Evolutionary conservation across 2,329 filamentous ascomycete genomes (phyloP), one percentile per base, ranked within the genome.

Genomic region (Hypoxylon sp.): DNA sequence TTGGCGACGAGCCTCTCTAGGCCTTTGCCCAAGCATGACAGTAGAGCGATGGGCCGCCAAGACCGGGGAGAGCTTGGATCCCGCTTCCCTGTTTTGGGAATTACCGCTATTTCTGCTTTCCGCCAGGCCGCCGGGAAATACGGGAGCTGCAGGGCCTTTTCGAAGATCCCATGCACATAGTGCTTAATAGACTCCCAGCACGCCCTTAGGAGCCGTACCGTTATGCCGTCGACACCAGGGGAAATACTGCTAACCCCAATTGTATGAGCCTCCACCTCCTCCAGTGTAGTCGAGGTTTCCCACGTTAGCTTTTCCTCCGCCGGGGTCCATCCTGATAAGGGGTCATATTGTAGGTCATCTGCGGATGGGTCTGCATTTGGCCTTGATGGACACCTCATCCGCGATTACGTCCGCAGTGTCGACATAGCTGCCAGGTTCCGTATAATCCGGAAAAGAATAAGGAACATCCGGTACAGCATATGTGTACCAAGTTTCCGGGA

Each of bases 81-180:
- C 80, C 60, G 72, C 81, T 41, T 70, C 80, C 65, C 80, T 81
- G 70, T 76, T 79, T 65, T 79, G 72, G 32, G 80, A 71, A 50
- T 76, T 72, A 80, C 56, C 77, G 76, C 58, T 61, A 62, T 19
- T 72, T 80, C 58, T 72, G 74, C 20, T 68, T 76, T 10, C 73
- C 79, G 46, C 76, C 79, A 68, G 75, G 77, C 30, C 17, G 28
- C 24, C 37, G 54, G 28, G 20, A 41, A 20, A 20, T 44, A 8
- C 6, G 20, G 20, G 30, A n/a, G 20, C 13, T n/a, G 20, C 11
- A 50, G 17, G 28, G 26, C 32, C 20, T 19, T 20, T 17, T 22
- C 26, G 43, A 43, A 30, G 11, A 41, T 19, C 4, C 24, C 6
- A 1, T 6, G 6, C 8, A 44, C 13, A 13, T 57, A n/a, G 19